Evolutionary conservation across 2,329 filamentous ascomycete genomes (phyloP).

Genomic region (Fusarium cyanostomum): DNA sequence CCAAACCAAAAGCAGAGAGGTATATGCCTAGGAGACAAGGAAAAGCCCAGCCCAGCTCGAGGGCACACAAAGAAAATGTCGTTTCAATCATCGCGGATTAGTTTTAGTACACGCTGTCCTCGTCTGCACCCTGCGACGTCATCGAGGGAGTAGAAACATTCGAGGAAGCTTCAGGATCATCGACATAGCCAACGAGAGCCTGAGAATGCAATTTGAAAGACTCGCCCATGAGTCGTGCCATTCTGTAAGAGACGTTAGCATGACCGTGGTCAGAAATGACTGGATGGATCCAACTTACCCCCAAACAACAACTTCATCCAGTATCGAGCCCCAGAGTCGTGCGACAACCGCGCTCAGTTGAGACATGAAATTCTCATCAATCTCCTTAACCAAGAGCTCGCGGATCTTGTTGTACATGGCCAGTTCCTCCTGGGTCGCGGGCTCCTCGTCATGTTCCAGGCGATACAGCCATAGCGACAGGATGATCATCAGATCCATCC

Average conservation of each 20-base stretch:
- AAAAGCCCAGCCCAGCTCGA: slow-evolving; percentile 35
- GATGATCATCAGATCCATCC: slow-evolving; percentile 97
- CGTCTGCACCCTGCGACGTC: slow-evolving; percentile 75
- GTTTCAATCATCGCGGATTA: slow-evolving; percentile 59
- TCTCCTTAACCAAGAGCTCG: slow-evolving; percentile 89
- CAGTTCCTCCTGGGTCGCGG: slow-evolving; percentile 82
- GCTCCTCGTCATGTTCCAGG: slow-evolving; percentile 98
- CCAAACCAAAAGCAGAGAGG: slow-evolving; percentile 43
- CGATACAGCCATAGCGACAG: slow-evolving; percentile 98
- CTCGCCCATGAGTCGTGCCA: slow-evolving; percentile 96
- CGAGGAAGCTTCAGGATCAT: slow-evolving; percentile 77
- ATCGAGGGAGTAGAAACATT: slow-evolving; percentile 76
- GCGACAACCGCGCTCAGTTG: slow-evolving; percentile 96
- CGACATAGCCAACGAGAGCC: slow-evolving; percentile 93
- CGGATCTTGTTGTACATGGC: slow-evolving; percentile 94
- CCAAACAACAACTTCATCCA: slow-evolving; percentile 99
- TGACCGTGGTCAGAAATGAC: neutral
- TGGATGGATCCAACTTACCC: slow-evolving; percentile 74
- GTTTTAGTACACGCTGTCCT: slow-evolving; percentile 76
- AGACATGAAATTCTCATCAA: slow-evolving; percentile 80
- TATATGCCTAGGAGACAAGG: slow-evolving; percentile 46
- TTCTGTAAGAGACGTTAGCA: slow-evolving; percentile 60
- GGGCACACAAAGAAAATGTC: slow-evolving; percentile 57
- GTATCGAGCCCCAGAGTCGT: slow-evolving; percentile 95
- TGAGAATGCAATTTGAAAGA: slow-evolving; percentile 97